Base-by-base conservation (phyloP, 768 basidiomycete species). In the Chalciporus chontae region DNA sequence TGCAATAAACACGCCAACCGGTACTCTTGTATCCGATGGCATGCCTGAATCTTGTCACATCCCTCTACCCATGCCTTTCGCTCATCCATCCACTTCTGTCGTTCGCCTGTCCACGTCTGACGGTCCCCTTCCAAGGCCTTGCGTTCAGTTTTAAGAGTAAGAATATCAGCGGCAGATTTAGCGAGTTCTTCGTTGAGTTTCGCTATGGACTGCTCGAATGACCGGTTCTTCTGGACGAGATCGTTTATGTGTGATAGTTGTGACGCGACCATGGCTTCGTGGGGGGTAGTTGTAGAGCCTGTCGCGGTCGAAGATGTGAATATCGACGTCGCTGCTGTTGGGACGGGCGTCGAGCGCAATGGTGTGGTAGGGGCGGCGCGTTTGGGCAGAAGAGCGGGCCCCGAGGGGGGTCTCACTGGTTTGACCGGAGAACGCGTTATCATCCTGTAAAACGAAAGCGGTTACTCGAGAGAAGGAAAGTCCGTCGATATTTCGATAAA, bases 201-300 rank as follows among this genome's bases (percentile, higher is more conserved):
- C 56, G 77, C 77, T 65, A 77, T 75, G 4, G 76, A 76, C 52
- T 82, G 77, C 49, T 87, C 84, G 45, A 87, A 75, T 0, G 77
- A 78, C 21, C 80, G 80, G 59, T 79, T 85, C 53, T 81, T 75
- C 54, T 84, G 78, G 3, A 87, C 84, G 45, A 90, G 78, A 38
- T 90, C 85, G 43, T 84, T 77, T 43, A 90, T 87, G 62, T 89
- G 86, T 3, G 74, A 67, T 51, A 81, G 81, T 62, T 84, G 79
- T 4, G 82, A 76, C 21, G 80, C 73, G 53, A 80, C 79, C 58
- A 86, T 72, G 19, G 81, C 74, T 26, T 72, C 72, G 37, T 65
- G 65, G 31, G 67, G 75, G 47, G 67, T 65, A 39, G 65, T 38
- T 8, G 53, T 65, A 27, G 64, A 65, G 11, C 64, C 65, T 3